phyloP scores from a whole-genome alignment of 108 stramenopile species.

The Cyclotella kingstonii region DNA sequence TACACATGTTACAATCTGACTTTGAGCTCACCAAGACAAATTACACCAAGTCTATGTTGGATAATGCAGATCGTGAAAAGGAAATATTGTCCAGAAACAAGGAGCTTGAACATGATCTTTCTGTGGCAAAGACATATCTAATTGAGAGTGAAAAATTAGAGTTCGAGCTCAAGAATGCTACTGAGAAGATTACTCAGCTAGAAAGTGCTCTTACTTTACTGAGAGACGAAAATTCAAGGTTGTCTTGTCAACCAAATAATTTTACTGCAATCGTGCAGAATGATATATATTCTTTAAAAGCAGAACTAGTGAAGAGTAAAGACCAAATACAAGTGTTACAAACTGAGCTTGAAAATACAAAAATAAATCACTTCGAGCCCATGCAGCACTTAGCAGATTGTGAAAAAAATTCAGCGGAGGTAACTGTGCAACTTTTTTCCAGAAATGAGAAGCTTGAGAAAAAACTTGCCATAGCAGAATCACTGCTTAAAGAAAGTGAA shows the following conservation, averaged over 20 bases:
- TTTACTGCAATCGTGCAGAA: constrained; percentile 1
- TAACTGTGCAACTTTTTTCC: not conserved
- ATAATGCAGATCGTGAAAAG: not conserved
- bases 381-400: not conserved
- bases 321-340: not conserved
- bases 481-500: not conserved
- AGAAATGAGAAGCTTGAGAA: not conserved
- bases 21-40: not conserved
- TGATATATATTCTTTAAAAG: not conserved
- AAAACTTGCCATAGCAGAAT: no score
- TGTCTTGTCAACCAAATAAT: not conserved
- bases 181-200: not conserved
- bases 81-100: not conserved
- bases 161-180: not conserved
- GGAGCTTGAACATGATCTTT: not conserved
- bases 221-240: not conserved
- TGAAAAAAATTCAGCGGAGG: no score
- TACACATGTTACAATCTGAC: not conserved
- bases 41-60: not conserved
- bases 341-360: not conserved
- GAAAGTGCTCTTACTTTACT: not conserved
- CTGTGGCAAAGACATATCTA: no score
- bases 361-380: not conserved
- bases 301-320: not conserved
- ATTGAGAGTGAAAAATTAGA: not conserved